phyloP scores from a whole-genome alignment of 1,284 basidiomycete genomes.

The Ustilago sp. region DNA sequence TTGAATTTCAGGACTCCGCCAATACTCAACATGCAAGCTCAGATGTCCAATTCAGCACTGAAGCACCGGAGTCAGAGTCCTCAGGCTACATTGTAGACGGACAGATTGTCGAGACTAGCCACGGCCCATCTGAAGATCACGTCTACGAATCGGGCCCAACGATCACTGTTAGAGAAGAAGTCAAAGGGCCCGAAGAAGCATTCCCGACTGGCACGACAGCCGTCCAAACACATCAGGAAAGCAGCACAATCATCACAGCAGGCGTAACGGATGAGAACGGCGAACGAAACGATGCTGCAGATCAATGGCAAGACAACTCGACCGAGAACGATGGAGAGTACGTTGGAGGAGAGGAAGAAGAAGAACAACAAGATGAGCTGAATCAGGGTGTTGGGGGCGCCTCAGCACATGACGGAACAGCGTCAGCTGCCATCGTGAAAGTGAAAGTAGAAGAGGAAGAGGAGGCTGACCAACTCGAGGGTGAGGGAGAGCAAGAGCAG shows the following conservation, averaged over 20 bases:
- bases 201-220: background rate
- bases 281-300: background rate
- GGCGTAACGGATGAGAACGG: background rate
- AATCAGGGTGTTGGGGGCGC: background rate
- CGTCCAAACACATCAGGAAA: background rate
- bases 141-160: background rate
- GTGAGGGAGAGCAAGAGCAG: background rate
- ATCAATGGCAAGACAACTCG: background rate
- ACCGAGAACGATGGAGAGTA: background rate
- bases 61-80: background rate
- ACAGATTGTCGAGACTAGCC: background rate
- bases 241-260: background rate
- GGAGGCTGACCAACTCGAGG: conserved; percentile 18
- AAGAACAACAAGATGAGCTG: conserved; percentile 22
- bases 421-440: background rate
- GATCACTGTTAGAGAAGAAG: background rate
- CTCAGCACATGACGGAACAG: background rate
- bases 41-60: background rate
- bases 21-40: background rate
- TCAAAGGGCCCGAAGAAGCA: background rate
- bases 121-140: background rate
- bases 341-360: background rate
- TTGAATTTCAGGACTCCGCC: conserved; percentile 30
- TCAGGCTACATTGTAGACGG: conserved; percentile 1
- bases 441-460: background rate